Base-by-base conservation (phyloP, 2,329 filamentous ascomycete species). In the Nigrospora oryzae region DNA sequence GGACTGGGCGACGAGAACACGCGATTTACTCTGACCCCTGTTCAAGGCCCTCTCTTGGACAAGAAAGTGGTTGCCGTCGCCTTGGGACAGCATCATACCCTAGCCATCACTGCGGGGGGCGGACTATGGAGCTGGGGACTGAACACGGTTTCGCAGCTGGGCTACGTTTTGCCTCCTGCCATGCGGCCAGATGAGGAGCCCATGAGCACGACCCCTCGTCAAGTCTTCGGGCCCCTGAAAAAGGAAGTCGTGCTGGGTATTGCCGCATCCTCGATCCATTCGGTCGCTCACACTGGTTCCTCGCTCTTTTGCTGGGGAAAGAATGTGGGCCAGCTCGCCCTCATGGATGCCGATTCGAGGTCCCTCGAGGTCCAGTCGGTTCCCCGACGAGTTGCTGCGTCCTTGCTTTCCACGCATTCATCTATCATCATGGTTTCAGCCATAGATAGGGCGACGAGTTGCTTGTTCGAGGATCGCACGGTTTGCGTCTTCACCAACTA, bases 401-500 rank as follows among this genome's bases (percentile, higher is more conserved):
- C 89, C 0, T 73, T 95, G 1, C 86, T 93, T 57, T 75, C 75
- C 11, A 77, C 73, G 44, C 60, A 62, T 34, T 79, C 81, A 3
- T 79, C 62, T 0, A 95, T 98, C 43, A 69, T 77, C 23, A 86
- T 85, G 61, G 87, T 93, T 0, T 86, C 87, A 1, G 91, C 90
- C 4, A 95, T 94, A 47, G 91, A 97, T 58, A 84, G 83, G 52
- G 93, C 93, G 7, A 96, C 93, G 0, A 83, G 84, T 2, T 85
- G 89, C 50, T 68, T 98, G 28, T 75, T 98, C 3, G 84, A 89
- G 40, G 95, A 89, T 54, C 83, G 86, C 53, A 89, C 89, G 16
- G 89, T 97, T 11, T 94, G 86, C 74, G 84, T 98, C 0, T 95
- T 98, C 56, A 91, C 89, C 1, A 94, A 94, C 53, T 97, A 95